Evolutionary conservation across 2,329 filamentous ascomycete genomes (phyloP).

Genomic region (Botryotinia calthae): DNA sequence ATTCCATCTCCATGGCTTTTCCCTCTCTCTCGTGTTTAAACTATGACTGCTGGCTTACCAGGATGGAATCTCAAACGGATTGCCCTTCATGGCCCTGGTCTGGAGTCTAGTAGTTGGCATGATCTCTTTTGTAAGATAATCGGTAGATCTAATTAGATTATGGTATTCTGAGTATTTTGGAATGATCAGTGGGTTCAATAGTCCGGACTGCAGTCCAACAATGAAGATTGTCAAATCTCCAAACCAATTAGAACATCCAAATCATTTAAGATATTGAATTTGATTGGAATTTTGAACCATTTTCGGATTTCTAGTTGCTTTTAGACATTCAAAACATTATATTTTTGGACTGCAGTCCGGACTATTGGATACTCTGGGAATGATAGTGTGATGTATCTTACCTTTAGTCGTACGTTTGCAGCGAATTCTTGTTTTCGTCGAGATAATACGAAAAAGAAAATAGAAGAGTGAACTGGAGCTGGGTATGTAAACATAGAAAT

Average conservation of each 20-base stretch:
- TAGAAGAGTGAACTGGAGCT: neutral
- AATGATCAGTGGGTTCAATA: too few species aligned
- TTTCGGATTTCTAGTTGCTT: too few species aligned
- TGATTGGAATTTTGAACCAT: too few species aligned
- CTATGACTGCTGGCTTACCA: neutral
- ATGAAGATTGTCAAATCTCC: too few species aligned
- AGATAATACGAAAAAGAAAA: neutral
- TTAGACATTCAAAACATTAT: too few species aligned
- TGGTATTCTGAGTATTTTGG: neutral
- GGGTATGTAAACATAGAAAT: rapidly evolving
- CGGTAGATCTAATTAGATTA: neutral
- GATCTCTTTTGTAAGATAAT: neutral
- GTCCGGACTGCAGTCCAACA: too few species aligned
- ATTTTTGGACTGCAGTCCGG: too few species aligned
- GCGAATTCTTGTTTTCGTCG: neutral
- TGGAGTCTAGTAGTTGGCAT: neutral
- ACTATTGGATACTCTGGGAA: neutral
- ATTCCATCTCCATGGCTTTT: neutral
- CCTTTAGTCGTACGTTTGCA: neutral
- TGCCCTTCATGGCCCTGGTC: neutral
- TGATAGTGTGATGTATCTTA: neutral
- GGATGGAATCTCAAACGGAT: neutral
- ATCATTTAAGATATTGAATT: too few species aligned
- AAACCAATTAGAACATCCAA: too few species aligned
- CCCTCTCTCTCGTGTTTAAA: neutral